A percentile compares a stretch with the other conserved stretches of the same genome.
These are phyloP conservation scores for Thalassiosira exigua DNA, from an alignment of 352 stramenopile species.

Conservation along the genomic window DNA sequence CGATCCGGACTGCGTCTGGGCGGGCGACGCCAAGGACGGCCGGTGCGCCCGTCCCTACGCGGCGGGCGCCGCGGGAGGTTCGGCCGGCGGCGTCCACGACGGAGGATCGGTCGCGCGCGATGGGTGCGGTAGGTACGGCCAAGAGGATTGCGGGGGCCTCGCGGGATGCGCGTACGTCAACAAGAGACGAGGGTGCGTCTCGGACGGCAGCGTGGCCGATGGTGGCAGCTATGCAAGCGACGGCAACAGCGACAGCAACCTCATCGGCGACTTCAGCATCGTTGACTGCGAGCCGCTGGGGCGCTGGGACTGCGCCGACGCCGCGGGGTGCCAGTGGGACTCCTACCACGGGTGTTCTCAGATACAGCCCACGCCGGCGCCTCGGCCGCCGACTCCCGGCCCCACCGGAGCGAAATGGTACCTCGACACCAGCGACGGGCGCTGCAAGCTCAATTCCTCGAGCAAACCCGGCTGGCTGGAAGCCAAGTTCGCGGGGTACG, in stretches of 20 bases:
- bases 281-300: neutral
- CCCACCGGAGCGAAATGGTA: neutral
- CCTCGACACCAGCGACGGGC: neutral
- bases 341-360: neutral
- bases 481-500: neutral
- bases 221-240: neutral
- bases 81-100: neutral
- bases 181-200: no score
- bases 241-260: neutral
- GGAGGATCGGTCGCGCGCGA: no score
- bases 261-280: neutral
- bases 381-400: neutral
- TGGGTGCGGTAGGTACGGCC: neutral
- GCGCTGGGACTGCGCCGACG: neutral
- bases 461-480: neutral
- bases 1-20: neutral
- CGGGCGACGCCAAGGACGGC: neutral
- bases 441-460: neutral
- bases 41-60: neutral
- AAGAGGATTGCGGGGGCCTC: neutral
- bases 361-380: no score
- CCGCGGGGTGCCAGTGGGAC: neutral
- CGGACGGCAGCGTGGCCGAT: neutral
- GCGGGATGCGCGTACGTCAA: no score
- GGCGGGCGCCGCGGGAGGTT: neutral